Base-by-base conservation (phyloP, 805 yeast species). In the Sporopachydermia lactativora region DNA sequence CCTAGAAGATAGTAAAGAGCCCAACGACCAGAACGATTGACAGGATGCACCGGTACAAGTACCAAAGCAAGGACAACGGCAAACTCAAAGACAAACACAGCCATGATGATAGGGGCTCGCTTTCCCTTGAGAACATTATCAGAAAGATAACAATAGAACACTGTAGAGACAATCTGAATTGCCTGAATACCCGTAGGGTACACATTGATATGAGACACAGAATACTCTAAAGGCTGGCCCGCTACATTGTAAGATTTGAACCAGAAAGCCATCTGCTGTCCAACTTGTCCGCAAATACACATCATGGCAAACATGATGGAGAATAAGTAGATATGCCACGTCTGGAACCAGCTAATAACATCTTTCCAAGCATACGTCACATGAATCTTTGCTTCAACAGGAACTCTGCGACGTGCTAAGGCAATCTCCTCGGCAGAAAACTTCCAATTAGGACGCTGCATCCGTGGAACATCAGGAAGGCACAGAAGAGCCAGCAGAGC, bases 381-480 rank as follows among this genome's bases (percentile, higher is more conserved):
- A n/a, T n/a, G n/a, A n/a, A n/a, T n/a, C n/a, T n/a, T n/a, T n/a
- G n/a, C n/a, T n/a, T n/a, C n/a, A n/a, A n/a, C n/a, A n/a, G n/a
- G n/a, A n/a, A n/a, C n/a, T n/a, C n/a, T n/a, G n/a, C n/a, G n/a
- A n/a, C n/a, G 31, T 5, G 65, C 57, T 28, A 64, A 48, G 24
- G 44, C 46, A 13, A 57, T 43, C 40, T 64, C 66, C 3, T 46
- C 48, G 15, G 51, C 44, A 16, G 46, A 52, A 37, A 64, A 51
- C 58, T 64, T 59, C 43, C 52, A 46, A 15, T 51, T 49, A 24
- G 54, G 39, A n/a, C n/a, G n/a, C 8, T 47, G 49, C 16, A 54
- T 51, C 15, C 49, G 53, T 15, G 64, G 61, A 3, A 52, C 46
- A 36, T 73, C 77, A 3, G 78, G 79, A 39, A 71, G 61, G 3